Evolutionary conservation across 2,329 filamentous ascomycete species (phyloP).

Genomic region (Penicillium sp.): DNA sequence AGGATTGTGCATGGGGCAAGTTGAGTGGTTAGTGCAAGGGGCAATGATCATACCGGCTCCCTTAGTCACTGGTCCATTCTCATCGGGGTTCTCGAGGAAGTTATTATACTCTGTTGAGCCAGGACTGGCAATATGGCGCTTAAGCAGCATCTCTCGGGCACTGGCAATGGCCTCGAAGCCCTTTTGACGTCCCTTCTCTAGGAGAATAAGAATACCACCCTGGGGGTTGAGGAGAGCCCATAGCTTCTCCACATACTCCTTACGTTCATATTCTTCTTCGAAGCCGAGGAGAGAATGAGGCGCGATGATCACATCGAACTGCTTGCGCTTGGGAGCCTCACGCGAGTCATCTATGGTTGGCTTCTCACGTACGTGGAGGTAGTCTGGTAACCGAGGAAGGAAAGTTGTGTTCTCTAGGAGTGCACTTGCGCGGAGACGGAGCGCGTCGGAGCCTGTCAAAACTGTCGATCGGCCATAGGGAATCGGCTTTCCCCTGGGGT

Average conservation of each 20-base stretch:
- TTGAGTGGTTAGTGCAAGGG: slow-evolving; percentile 80
- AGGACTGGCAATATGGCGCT: slow-evolving; percentile 68
- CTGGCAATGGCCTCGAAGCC: slow-evolving; percentile 91
- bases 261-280: slow-evolving; percentile 73
- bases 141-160: slow-evolving; percentile 75
- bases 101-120: slow-evolving; percentile 46
- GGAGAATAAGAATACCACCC: slow-evolving; percentile 79
- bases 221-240: slow-evolving; percentile 83
- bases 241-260: slow-evolving; percentile 78
- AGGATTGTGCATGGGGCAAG: slow-evolving; percentile 83
- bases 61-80: slow-evolving; percentile 40
- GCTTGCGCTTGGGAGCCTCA: slow-evolving; percentile 64
- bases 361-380: slow-evolving; percentile 63
- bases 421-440: slow-evolving; percentile 72
- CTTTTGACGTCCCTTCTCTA: slow-evolving; percentile 88
- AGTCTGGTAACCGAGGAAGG: slow-evolving; percentile 86
- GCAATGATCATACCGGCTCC: slow-evolving; percentile 63
- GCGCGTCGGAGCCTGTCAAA: slow-evolving; percentile 70
- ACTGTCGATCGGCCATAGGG: slow-evolving; percentile 73
- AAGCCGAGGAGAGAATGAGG: slow-evolving; percentile 78
- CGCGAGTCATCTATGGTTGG: slow-evolving; percentile 59
- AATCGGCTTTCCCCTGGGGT: slow-evolving; percentile 41
- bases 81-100: slow-evolving; percentile 32
- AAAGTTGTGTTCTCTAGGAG: slow-evolving; percentile 90
- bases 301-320: slow-evolving; percentile 86